Evolutionary conservation across 495 filamentous ascomycete genomes (phyloP), one percentile per base, ranked within the genome.

Genomic region (Neurospora sp.): DNA sequence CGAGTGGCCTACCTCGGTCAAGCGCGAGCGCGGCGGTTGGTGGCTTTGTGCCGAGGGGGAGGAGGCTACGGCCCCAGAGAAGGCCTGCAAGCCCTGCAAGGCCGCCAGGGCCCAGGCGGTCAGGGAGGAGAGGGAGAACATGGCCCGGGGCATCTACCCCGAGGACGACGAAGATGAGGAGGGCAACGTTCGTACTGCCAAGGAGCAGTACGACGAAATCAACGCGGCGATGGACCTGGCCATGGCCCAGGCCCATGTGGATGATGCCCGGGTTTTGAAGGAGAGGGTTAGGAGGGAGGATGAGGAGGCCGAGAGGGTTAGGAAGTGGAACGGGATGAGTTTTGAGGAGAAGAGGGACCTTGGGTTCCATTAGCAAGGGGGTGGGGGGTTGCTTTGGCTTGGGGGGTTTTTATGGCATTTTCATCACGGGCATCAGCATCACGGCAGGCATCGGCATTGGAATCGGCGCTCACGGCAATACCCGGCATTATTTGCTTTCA

Each of bases 11-110:
- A 74, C 72, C 16, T 35, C 73, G 2, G 71, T 74, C n/a, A 78
- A 75, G 54, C 78, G 75, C 37, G 37, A 49, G 39, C 10, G 60
- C 0, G 81, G 80, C 5, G 85, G 85, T 0, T 85, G 78, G 81
- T 85, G 85, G 85, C 77, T 75, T 9, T 86, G 85, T 18, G 8
- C 4, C 9, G 10, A 10, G 3, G 9, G 7, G 18, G 42, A 10
- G 0, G 3, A 46, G 0, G 42, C 42, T 8, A 46, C 42, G 42
- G 18, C 18, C 1, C 77, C 77, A 2, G 85, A 86, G 75, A 71
- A 69, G 9, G 60, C 20, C 0, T 86, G 84, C 74, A 71, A 39
- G 16, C 23, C 74, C 2, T 84, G 81, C 72, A 42, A 73, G 6
- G 69, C 72, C 46, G 78, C 77, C 4, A 62, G 69, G 72, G 39